Base-by-base conservation (phyloP, 768 basidiomycete genomes). In the Daedalea quercina region DNA sequence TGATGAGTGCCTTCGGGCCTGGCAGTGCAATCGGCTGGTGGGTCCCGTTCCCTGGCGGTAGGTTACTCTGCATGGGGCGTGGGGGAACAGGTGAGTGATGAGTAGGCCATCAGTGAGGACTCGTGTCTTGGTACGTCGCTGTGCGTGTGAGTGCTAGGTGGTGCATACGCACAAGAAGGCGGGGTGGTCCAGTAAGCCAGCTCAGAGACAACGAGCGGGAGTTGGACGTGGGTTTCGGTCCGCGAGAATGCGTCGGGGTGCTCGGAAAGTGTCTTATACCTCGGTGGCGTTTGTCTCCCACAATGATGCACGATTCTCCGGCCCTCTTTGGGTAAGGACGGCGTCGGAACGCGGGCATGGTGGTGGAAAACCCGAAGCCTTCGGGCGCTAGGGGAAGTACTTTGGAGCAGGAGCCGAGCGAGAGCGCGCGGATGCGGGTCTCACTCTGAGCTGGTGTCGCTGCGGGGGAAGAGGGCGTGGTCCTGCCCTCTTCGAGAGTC, bases 1-100 rank as follows among this genome's bases (percentile, higher is more conserved):
- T 54, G 55, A 44, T 58, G 57, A 53, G 51, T 41, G 23, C 53
- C 53, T 55, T 20, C 25, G 54, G 57, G 59, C 53, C 56, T 50
- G 54, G 59, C 63, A 54, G 53, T 65, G 65, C 57, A 60, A 67
- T 58, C 28, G 56, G 54, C 58, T 58, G 43, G 50, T 34, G 24
- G 31, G 60, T 50, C 54, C 19, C 50, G 52, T 43, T 45, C 47
- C 55, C 56, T 40, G 51, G 51, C 49, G 35, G 48, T 20, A 48
- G 28, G 40, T 33, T n/a, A 12, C 31, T 34, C 44, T 35, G 51
- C 26, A 48, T 48, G 35, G 55, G 23, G 52, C 35, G 43, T 31
- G 50, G 45, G 57, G 23, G 43, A 19, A 24, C 35, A 12, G 34
- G 15, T 23, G 42, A 51, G 51, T 52, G 58, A 56, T 24, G 57